phyloP scores from a whole-genome alignment of 2,329 filamentous ascomycete species.

The Venturia oleaginea region DNA sequence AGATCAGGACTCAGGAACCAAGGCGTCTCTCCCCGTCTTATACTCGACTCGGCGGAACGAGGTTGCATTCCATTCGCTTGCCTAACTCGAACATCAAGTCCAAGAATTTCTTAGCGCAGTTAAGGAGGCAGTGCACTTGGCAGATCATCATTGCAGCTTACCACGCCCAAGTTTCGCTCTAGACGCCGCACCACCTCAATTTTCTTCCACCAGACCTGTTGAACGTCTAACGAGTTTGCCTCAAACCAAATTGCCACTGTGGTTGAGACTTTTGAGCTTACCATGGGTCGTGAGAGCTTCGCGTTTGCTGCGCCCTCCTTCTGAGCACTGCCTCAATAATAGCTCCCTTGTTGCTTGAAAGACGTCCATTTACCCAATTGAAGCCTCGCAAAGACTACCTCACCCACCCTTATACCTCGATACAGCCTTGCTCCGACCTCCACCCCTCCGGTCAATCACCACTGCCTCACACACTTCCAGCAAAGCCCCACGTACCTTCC shows the following conservation, averaged over 20 bases:
- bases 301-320: slow-evolving; percentile 4
- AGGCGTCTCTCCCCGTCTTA: neutral
- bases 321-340: neutral
- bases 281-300: neutral
- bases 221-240: neutral
- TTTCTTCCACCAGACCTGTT: neutral
- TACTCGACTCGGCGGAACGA: neutral
- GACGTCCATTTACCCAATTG: neutral
- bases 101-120: neutral
- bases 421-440: neutral
- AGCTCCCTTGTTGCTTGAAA: neutral
- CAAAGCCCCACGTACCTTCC: neutral
- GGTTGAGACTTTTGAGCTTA: neutral
- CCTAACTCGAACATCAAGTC: neutral
- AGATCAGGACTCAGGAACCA: neutral
- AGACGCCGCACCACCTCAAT: neutral
- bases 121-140: slow-evolving; percentile 7
- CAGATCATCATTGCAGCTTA: neutral
- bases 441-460: neutral
- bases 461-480: neutral
- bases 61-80: neutral
- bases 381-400: neutral
- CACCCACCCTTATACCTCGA: neutral
- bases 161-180: neutral
- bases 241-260: neutral